These are phyloP conservation scores for Oryza rufipogon DNA, from an alignment of 176 grass and related monocot genomes.

Conservation along the genomic window DNA sequence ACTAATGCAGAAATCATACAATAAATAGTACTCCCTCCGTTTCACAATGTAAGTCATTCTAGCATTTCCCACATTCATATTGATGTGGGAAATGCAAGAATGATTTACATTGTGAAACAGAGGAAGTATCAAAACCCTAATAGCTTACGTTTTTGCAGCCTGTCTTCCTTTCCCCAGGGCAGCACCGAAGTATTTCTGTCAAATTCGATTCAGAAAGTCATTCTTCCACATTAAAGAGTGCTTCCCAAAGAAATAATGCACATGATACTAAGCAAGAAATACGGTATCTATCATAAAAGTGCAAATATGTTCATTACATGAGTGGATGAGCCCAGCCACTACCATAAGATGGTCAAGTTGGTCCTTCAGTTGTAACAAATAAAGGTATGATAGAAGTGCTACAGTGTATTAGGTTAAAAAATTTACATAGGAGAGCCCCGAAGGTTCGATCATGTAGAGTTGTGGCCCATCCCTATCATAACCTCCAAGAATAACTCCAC, in stretches of 20 bases:
- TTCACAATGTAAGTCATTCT: too few species aligned
- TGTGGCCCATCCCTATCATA: constrained; percentile 92
- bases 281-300: background rate
- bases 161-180: constrained; percentile 81
- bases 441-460: constrained; percentile 83
- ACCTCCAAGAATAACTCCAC: constrained; percentile 85
- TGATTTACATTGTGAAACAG: too few species aligned
- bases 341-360: background rate
- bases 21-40: background rate
- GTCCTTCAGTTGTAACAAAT: constrained; percentile 19
- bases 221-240: constrained; percentile 4
- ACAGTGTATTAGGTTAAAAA: constrained; percentile 19
- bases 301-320: constrained; percentile 9
- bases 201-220: constrained; percentile 41
- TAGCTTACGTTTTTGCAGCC: constrained; percentile 82
- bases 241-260: background rate
- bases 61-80: too few species aligned
- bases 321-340: background rate
- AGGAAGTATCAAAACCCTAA: constrained; percentile 16
- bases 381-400: constrained; percentile 12
- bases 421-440: constrained; percentile 75
- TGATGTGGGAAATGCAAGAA: too few species aligned
- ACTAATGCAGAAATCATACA: constrained; percentile 16
- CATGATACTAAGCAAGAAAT: background rate
- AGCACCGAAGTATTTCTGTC: constrained; percentile 82